A percentile compares a stretch with the other conserved stretches of the same genome.
Evolutionary conservation across 345 rosid genomes (phyloP).

Genomic region (Conringia planisiliqua): DNA sequence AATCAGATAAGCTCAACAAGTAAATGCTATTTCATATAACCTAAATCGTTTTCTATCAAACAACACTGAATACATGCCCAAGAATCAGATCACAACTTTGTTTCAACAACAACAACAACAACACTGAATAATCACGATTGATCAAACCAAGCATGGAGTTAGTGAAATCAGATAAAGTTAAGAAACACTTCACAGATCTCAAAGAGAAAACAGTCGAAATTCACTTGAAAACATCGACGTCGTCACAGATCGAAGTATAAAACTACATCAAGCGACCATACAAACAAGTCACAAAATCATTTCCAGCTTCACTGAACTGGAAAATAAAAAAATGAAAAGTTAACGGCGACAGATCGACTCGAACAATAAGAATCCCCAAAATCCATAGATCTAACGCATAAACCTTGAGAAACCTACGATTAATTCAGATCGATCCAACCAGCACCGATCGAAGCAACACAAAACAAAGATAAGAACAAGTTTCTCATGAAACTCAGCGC

Average conservation of each 20-base stretch:
- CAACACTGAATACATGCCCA: neutral
- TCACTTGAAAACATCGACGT: neutral
- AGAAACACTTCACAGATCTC: constrained; percentile 6
- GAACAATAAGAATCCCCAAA: neutral
- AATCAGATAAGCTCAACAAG: neutral
- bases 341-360: neutral
- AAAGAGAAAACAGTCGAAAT: neutral
- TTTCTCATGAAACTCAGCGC: constrained; percentile 7
- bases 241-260: constrained; percentile 16
- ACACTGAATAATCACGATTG: neutral
- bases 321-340: neutral
- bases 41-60: neutral
- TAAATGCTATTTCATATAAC: neutral
- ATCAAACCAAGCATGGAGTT: neutral
- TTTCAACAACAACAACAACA: neutral
- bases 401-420: neutral
- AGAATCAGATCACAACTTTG: neutral
- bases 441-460: neutral
- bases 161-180: neutral
- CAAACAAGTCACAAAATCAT: neutral
- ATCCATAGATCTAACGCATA: constrained; percentile 18
- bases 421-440: neutral
- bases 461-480: neutral
- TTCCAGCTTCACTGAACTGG: neutral
- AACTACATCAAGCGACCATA: constrained; percentile 1